Conservation (phyloP, 495 filamentous ascomycete genomes). For the Parathielavia appendiculata region DNA sequence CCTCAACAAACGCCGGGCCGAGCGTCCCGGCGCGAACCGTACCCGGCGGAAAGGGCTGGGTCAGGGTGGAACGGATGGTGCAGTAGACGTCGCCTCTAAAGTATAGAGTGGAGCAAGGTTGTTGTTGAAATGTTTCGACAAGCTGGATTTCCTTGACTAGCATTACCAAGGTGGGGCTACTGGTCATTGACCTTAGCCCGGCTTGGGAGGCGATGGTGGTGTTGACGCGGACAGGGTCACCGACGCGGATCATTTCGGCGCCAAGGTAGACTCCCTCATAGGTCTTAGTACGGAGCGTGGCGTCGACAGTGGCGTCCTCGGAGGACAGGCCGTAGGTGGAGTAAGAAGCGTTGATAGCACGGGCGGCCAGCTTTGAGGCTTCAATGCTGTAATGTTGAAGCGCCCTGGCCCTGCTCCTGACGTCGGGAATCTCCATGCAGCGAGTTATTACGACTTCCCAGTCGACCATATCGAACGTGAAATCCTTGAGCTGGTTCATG, state of each 20-base stretch:
- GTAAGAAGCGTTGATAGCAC: conserved; percentile 37
- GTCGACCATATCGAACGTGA: conserved; percentile 25
- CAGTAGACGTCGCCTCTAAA: conserved; percentile 29
- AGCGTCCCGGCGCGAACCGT: conserved; percentile 17
- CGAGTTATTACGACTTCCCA: conserved; percentile 25
- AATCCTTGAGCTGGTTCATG: conserved; percentile 18
- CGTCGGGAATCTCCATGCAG: conserved; percentile 12
- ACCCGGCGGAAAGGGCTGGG: conserved; percentile 1
- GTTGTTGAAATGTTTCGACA: conserved; percentile 6
- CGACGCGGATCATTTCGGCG: conserved; percentile 38
- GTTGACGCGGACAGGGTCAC: conserved; percentile 39
- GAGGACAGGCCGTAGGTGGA: conserved; percentile 33
- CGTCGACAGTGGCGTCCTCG: conserved; percentile 12
- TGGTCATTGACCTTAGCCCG: no score
- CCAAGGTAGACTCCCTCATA: conserved; percentile 39
- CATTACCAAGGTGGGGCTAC: conserved; percentile 31
- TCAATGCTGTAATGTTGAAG: conserved; percentile 35
- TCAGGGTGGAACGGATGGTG: conserved; percentile 13
- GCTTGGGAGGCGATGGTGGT: neutral
- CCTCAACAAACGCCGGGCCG: conserved; percentile 32
- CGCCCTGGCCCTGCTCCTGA: conserved; percentile 4
- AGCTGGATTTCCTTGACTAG: conserved; percentile 25
- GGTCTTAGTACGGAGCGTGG: conserved; percentile 4
- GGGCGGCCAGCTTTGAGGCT: conserved; percentile 41
- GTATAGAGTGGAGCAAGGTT: conserved; percentile 19